Base-by-base conservation (phyloP, 345 rosid species). In the Corchorus olitorius region DNA sequence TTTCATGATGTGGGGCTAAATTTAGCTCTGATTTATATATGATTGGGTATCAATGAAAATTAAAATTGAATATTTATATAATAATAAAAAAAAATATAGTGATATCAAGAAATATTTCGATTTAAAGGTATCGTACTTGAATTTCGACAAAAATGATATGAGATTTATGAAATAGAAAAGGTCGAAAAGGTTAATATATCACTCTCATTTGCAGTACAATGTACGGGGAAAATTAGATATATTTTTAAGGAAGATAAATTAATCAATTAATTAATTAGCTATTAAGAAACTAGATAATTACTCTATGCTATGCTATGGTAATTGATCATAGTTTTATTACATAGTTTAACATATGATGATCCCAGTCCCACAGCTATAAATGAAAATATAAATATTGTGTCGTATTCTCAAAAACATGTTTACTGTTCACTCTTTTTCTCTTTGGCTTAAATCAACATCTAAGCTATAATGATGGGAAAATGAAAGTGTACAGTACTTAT, bases 351-450 rank as follows among this genome's bases (percentile, higher is more conserved):
- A 8, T 33, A 27, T 49, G 81, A 80, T 27, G 27, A 27, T 27
- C 27, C 27, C 27, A 27, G 27, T 68, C 83, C 84, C 86, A 84
- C 86, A 10, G 74, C 79, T 70, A 73, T 87, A 5, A 83, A 81
- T 83, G 79, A 78, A 56, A 77, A 74, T 16, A 54, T 77, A 55
- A 52, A 61, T 27, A 63, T 39, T 16, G 43, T 33, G 77, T 16
- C 19, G 20, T 1, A 16, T 52, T 8, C 22, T 27, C 3, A 70
- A 65, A n/a, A 4, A 4, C 34, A 65, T 41, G 52, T 20, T 43
- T 34, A 17, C 16, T 8, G 45, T 16, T 35, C 65, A 14, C 37
- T 56, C 66, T 41, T 49, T 65, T 48, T 46, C 17, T n/a, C 54
- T 70, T 27, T 41, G 70, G 43, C 35, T 41, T 22, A 77, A 72